These are phyloP conservation scores for Geotrichum fermentans DNA, from an alignment of 1,139 yeast genomes.

Conservation along the genomic window DNA sequence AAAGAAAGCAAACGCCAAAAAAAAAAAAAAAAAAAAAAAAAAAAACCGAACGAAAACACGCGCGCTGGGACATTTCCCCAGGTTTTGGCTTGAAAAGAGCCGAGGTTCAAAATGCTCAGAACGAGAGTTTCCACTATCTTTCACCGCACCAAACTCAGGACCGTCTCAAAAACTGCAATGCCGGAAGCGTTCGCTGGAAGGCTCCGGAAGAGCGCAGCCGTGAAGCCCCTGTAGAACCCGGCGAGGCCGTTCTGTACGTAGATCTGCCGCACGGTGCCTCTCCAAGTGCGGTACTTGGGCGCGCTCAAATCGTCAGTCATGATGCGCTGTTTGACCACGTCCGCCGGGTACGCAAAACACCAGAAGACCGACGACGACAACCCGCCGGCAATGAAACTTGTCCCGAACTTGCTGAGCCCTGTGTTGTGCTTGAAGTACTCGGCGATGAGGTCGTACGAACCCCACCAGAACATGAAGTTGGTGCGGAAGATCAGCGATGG, in stretches of 20 bases:
- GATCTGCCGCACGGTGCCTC: constrained; percentile 65
- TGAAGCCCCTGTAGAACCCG: constrained; percentile 76
- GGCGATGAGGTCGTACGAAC: constrained; percentile 77
- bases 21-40: constrained; percentile 1
- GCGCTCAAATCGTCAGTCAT: constrained; percentile 72
- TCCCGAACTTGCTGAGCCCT: constrained; percentile 55
- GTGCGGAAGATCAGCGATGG: constrained; percentile 85
- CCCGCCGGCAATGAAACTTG: constrained; percentile 91
- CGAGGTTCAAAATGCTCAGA: background rate
- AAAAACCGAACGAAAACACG: background rate
- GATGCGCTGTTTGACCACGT: constrained; percentile 81
- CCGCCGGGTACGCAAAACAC: constrained; percentile 86
- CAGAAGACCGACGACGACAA: constrained; percentile 77
- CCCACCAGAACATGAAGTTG: constrained; percentile 91
- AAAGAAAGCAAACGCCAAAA: background rate
- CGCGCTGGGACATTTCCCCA: background rate
- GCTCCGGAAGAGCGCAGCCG: constrained; percentile 56
- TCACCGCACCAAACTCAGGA: constrained; percentile 33
- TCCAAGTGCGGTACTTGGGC: constrained; percentile 69
- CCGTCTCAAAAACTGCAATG: constrained; percentile 78
- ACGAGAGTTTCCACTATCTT: too few relatives aligned
- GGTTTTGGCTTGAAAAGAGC: background rate
- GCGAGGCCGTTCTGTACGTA: constrained; percentile 50
- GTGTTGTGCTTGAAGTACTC: constrained; percentile 63
- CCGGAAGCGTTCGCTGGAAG: constrained; percentile 96